These are phyloP conservation scores for Teunomyces gatunensis DNA, from an alignment of 805 yeast species.

Conservation along the genomic window DNA sequence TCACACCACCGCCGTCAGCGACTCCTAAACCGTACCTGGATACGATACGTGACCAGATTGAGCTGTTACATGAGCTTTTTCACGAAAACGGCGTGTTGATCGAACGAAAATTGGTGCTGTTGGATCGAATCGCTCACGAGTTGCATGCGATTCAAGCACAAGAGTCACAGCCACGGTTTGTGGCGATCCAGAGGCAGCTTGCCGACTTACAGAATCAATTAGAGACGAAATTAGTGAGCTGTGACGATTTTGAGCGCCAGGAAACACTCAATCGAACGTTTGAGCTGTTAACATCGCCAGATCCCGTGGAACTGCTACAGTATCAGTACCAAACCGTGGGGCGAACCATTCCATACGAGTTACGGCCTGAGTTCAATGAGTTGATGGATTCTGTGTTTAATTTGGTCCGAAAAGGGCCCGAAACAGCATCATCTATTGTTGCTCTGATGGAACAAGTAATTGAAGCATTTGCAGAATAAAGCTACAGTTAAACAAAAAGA, in stretches of 20 bases:
- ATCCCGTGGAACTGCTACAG: neutral
- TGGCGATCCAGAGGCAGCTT: constrained; percentile 6
- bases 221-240: constrained; percentile 1
- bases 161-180: constrained; percentile 1
- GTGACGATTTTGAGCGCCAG: constrained; percentile 8
- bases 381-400: constrained; percentile 13
- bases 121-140: constrained; percentile 4
- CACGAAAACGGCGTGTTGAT: constrained; percentile 9
- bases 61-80: constrained; percentile 11
- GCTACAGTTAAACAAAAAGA: neutral
- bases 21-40: neutral
- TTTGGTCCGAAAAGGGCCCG: constrained; percentile 13
- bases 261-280: constrained; percentile 12
- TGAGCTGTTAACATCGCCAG: constrained; percentile 13
- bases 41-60: constrained; percentile 7
- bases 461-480: constrained; percentile 9
- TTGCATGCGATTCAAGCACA: neutral
- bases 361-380: constrained; percentile 12
- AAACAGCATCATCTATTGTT: constrained; percentile 8
- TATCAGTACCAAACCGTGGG: neutral
- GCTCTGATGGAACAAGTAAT: constrained; percentile 17
- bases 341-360: constrained; percentile 1
- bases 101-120: constrained; percentile 7
- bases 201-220: constrained; percentile 6
- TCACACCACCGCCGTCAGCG: constrained; percentile 5